A percentile compares a stretch with the other conserved stretches of the same genome.
phyloP scores from a whole-genome alignment of 2,329 filamentous ascomycete genomes.

The Lithohypha guttulata region DNA sequence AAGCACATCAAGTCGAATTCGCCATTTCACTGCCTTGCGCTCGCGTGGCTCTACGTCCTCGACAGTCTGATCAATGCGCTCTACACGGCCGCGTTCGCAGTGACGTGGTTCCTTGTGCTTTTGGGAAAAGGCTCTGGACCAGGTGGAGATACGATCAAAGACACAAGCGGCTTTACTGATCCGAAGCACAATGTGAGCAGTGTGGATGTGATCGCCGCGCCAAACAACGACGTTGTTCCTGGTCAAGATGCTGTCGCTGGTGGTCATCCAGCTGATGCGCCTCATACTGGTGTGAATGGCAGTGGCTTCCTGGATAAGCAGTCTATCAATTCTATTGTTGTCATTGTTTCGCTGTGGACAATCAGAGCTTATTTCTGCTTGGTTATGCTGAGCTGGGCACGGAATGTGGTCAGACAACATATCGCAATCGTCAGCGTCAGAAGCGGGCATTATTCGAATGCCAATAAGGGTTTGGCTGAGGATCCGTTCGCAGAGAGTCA shows the following conservation, averaged over 20 bases:
- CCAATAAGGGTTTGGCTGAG: slow-evolving; percentile 40
- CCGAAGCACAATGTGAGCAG: slow-evolving; percentile 51
- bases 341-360: slow-evolving; percentile 63
- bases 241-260: slow-evolving; percentile 43
- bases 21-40: slow-evolving; percentile 65
- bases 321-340: slow-evolving; percentile 62
- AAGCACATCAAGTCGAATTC: slow-evolving; percentile 70
- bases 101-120: slow-evolving; percentile 76
- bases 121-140: slow-evolving; percentile 37
- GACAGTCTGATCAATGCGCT: slow-evolving; percentile 72
- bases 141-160: slow-evolving; percentile 47
- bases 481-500: slow-evolving; percentile 60
- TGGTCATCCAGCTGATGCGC: slow-evolving; percentile 19
- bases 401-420: slow-evolving; percentile 62
- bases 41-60: slow-evolving; percentile 76
- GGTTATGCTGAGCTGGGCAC: slow-evolving; percentile 72
- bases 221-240: slow-evolving; percentile 31
- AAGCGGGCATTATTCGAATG: slow-evolving; percentile 32
- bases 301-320: slow-evolving; percentile 44
- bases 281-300: slow-evolving; percentile 24
- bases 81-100: slow-evolving; percentile 72
- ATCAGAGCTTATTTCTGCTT: slow-evolving; percentile 75
- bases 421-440: slow-evolving; percentile 37
- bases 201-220: slow-evolving; percentile 44
- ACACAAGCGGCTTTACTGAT: slow-evolving; percentile 54